These are phyloP conservation scores for Phytophthora syringae DNA, from an alignment of 352 stramenopile species.

Conservation along the genomic window DNA sequence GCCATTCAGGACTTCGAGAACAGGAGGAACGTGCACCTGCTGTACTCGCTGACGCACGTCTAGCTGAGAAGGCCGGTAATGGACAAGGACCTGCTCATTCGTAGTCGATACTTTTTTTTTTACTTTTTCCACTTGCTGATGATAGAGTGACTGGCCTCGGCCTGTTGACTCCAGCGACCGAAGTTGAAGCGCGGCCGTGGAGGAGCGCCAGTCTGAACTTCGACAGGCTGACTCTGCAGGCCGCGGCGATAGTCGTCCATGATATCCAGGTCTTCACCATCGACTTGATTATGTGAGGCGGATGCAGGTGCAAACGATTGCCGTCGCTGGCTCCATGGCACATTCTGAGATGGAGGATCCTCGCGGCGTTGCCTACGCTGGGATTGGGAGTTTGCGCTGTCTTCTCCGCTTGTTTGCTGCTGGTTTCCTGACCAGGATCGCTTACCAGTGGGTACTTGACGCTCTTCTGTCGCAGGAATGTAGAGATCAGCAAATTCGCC, in stretches of 20 bases:
- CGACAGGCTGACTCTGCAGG: constrained; percentile 7
- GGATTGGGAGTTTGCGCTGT: not conserved
- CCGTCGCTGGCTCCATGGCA: constrained; percentile 18
- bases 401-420: not conserved
- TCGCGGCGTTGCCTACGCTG: constrained; percentile 23
- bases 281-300: constrained; percentile 10
- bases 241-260: constrained; percentile 36
- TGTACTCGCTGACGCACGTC: constrained; percentile 73
- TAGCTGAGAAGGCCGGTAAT: constrained; percentile 19
- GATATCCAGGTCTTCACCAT: constrained; percentile 25
- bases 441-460: constrained; percentile 10
- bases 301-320: constrained; percentile 7
- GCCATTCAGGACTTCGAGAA: constrained; percentile 67
- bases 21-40: constrained; percentile 63
- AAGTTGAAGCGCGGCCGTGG: constrained; percentile 31
- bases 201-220: constrained; percentile 15
- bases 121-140: constrained; percentile 51
- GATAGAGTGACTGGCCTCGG: constrained; percentile 36
- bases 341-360: constrained; percentile 6
- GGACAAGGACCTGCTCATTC: not conserved
- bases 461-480: constrained; percentile 10
- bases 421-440: constrained; percentile 14
- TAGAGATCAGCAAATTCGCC: constrained; percentile 30
- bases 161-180: constrained; percentile 46
- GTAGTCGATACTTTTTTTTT: not conserved